Evolutionary conservation across 148 eudicot genomes (phyloP).

Genomic region (Tetragonia tetragonoides): DNA sequence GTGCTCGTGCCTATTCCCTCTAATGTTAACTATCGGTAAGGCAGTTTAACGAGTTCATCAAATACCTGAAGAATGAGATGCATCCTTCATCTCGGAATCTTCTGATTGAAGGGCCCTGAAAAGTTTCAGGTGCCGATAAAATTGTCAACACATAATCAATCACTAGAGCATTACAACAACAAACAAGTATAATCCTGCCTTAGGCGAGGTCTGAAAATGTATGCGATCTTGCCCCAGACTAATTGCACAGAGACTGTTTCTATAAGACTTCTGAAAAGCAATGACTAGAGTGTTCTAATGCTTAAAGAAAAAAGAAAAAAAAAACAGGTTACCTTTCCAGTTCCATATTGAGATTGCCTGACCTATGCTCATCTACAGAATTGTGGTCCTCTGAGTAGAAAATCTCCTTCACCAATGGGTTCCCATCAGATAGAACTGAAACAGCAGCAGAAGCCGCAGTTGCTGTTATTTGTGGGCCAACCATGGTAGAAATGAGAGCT

Average conservation of each 20-base stretch:
- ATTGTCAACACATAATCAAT: slow-evolving; percentile 7
- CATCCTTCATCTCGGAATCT: slow-evolving; percentile 43
- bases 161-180: too few relatives aligned
- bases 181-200: too few relatives aligned
- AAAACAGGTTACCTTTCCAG: slow-evolving; percentile 40
- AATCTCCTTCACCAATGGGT: slow-evolving; percentile 61
- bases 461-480: slow-evolving; percentile 65
- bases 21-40: not conserved
- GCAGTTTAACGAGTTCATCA: not conserved
- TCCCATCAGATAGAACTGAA: slow-evolving; percentile 69
- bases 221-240: too few relatives aligned
- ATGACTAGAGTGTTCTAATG: too few relatives aligned
- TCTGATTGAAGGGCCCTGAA: slow-evolving; percentile 45
- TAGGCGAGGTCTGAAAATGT: too few relatives aligned
- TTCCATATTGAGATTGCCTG: slow-evolving; percentile 43
- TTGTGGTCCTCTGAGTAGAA: slow-evolving; percentile 53
- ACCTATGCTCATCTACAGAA: slow-evolving; percentile 32
- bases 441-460: slow-evolving; percentile 86
- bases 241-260: too few relatives aligned
- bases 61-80: slow-evolving; percentile 40
- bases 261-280: too few relatives aligned
- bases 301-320: slow-evolving; percentile 17
- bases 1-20: not conserved
- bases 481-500: slow-evolving; percentile 64
- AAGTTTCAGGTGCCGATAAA: slow-evolving; percentile 10